These are phyloP conservation scores for Cryptococcus sp. DNA, from an alignment of 1,284 basidiomycete species.

Conservation along the genomic window DNA sequence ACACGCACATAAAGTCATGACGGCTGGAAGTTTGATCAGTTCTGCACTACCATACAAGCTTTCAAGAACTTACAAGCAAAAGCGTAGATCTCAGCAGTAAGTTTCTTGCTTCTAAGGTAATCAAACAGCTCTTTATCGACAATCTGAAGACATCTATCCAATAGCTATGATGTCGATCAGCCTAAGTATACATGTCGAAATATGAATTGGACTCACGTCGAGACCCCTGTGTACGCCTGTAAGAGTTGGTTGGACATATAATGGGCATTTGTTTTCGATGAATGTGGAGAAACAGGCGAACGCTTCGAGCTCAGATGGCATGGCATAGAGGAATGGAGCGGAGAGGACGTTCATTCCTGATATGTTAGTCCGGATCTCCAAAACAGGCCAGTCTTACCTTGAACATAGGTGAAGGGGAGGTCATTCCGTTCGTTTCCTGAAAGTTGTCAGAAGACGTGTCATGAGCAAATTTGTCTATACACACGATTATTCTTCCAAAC, in stretches of 20 bases:
- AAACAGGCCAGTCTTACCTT: constrained; percentile 51
- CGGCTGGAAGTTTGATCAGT: constrained; percentile 54
- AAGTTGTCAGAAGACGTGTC: not conserved
- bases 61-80: constrained; percentile 72
- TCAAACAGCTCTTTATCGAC: constrained; percentile 80
- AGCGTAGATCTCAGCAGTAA: constrained; percentile 97
- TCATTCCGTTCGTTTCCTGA: constrained; percentile 37
- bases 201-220: constrained; percentile 58
- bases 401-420: constrained; percentile 86
- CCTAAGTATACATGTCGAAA: not conserved
- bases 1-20: constrained; percentile 91
- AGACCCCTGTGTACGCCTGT: constrained; percentile 91
- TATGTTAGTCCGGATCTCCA: not conserved
- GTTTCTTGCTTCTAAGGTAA: constrained; percentile 78
- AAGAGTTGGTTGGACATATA: constrained; percentile 92
- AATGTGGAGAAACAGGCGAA: constrained; percentile 93
- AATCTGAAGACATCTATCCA: constrained; percentile 85
- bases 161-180: constrained; percentile 55
- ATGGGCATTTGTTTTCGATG: constrained; percentile 85
- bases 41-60: no score
- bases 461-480: constrained; percentile 1
- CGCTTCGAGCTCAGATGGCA: constrained; percentile 93
- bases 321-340: constrained; percentile 91
- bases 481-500: constrained; percentile 87
- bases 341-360: constrained; percentile 91